Evolutionary conservation across 2,329 filamentous ascomycete genomes (phyloP), one percentile per base, ranked within the genome.

Genomic region (Clarireedia paspali): DNA sequence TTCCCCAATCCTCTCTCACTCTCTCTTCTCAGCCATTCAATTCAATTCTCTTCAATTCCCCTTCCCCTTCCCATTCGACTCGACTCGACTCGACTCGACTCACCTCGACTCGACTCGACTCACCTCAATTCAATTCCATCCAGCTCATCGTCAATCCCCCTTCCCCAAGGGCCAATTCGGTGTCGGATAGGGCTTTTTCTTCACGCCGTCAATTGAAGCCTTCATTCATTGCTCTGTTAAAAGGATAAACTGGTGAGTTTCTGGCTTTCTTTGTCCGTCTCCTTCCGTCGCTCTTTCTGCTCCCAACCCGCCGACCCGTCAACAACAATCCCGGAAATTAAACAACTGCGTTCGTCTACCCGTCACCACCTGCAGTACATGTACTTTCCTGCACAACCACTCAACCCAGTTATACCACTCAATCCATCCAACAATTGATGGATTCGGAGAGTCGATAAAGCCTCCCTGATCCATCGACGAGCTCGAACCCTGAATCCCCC

Each of bases 1-100:
- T 57, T 59, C 40, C 50, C 47, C 56, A 34, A 34, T 50, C 24
- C 44, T 42, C 34, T 38, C 34, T 36, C 45, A 12, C 38, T 47
- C 36, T 46, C 20, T 30, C 27, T 53, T 24, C 39, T 12, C 14
- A 30, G 6, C 7, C 15, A 44, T 52, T 30, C 40, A 44, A 38
- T 44, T 34, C 38, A 3, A 51, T 46, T 20, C 20, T 20, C 20
- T 20, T 20, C 20, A 20, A 20, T 20, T 20, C 20, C 20, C 20
- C 20, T 20, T 20, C 20, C 20, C 20, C 20, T 2, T 20, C 3
- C 20, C 20, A 20, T 20, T 46, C 50, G 9, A 42, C 17, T 42
- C 39, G 6, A 4, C n/a, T 40, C 14, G 17, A 40, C 26, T 9
- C n/a, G n/a, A 39, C n/a, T n/a, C 12, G 52, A 48, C 3, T 34